Conservation (phyloP, 2,329 filamentous ascomycete genomes). For the Dothistroma pini region DNA sequence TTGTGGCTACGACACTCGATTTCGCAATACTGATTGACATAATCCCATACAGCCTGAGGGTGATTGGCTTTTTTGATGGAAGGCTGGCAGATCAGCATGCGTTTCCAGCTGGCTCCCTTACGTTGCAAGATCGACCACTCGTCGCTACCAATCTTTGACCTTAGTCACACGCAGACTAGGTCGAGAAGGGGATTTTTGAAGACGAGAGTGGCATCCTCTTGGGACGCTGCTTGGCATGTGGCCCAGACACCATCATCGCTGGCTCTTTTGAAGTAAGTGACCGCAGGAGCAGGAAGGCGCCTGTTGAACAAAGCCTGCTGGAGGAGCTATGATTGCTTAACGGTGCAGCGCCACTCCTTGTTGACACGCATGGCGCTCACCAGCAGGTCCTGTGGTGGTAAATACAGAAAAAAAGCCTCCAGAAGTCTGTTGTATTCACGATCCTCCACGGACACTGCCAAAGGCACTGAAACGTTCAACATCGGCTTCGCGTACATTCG, state of each 20-base stretch:
- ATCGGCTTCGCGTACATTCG: no score
- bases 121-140: background rate
- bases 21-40: background rate
- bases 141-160: background rate
- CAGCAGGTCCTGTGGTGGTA: background rate
- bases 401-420: background rate
- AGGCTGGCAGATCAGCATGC: background rate
- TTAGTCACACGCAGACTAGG: background rate
- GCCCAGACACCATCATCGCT: background rate
- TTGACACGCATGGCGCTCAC: background rate
- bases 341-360: background rate
- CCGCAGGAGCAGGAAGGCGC: background rate
- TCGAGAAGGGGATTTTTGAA: background rate
- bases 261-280: background rate
- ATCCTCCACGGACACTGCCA: background rate
- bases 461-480: background rate
- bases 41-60: background rate
- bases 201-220: no score
- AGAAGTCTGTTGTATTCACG: background rate
- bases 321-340: background rate
- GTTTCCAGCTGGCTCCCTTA: background rate
- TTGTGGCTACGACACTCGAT: background rate
- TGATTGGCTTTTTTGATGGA: background rate
- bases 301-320: background rate
- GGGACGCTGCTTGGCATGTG: no score